A percentile compares a stretch with the other conserved stretches of the same genome.
Conservation (phyloP, 192 early-diverging fungal species). For the Coemansia sp. region DNA sequence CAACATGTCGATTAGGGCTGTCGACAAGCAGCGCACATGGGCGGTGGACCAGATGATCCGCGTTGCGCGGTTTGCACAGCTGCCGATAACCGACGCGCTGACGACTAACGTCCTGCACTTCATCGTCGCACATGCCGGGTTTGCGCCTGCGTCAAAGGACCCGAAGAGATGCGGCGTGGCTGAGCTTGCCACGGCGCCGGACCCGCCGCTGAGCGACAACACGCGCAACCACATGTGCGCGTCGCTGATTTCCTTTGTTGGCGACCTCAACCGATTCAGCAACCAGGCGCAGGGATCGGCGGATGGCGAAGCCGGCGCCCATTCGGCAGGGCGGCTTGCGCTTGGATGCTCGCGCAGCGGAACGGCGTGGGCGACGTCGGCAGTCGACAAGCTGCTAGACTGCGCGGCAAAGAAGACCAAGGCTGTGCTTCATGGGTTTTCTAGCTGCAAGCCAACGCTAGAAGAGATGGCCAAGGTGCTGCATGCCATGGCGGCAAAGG, state of each 20-base stretch:
- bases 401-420: conserved; percentile 10
- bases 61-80: conserved; percentile 70
- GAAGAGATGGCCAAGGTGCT: conserved; percentile 15
- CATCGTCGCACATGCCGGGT: conserved; percentile 73
- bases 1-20: conserved; percentile 22
- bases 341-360: conserved; percentile 19
- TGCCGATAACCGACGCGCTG: conserved; percentile 80
- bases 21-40: conserved; percentile 74
- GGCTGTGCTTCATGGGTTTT: conserved; percentile 16
- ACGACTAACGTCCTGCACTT: conserved; percentile 68
- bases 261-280: conserved; percentile 57
- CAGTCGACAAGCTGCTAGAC: conserved; percentile 26
- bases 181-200: conserved; percentile 43
- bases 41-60: conserved; percentile 79
- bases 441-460: conserved; percentile 16
- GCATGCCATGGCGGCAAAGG: conserved; percentile 10
- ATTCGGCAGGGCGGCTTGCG: conserved; percentile 8
- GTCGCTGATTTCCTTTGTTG: conserved; percentile 68
- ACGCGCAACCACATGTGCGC: conserved; percentile 64
- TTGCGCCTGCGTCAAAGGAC: conserved; percentile 54
- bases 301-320: conserved; percentile 3
- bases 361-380: conserved; percentile 25
- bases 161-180: conserved; percentile 48
- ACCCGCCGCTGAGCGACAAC: conserved; percentile 61
- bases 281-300: conserved; percentile 9